Evolutionary conservation across 1,139 yeast genomes (phyloP).

Genomic region (Debaryomyces singareniensis): DNA sequence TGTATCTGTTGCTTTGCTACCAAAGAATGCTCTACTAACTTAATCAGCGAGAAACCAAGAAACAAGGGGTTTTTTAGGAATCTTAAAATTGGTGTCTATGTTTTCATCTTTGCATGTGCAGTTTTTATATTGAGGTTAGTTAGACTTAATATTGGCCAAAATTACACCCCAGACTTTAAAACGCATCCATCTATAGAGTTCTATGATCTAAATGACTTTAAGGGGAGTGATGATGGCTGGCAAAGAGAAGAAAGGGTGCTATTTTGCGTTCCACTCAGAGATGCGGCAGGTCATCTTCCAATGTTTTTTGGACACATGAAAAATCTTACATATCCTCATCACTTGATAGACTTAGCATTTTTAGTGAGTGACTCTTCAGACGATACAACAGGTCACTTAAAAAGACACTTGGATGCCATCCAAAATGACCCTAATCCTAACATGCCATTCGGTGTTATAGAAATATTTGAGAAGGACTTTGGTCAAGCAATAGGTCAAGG

Average conservation of each 20-base stretch:
- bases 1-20: too few relatives aligned
- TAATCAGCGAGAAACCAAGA: too few relatives aligned
- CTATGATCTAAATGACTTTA: conserved; percentile 40
- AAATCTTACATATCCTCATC: conserved; percentile 53
- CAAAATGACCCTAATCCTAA: conserved; percentile 36
- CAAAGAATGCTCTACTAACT: too few relatives aligned
- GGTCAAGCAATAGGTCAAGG: conserved; percentile 50
- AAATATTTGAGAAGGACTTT: conserved; percentile 47
- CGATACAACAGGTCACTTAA: conserved; percentile 47
- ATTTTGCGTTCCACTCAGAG: conserved; percentile 55
- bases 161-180: conserved; percentile 19
- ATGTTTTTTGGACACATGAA: conserved; percentile 55
- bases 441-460: conserved; percentile 50
- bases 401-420: conserved; percentile 33
- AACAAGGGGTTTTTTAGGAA: too few relatives aligned
- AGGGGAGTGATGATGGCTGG: conserved; percentile 48
- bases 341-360: conserved; percentile 51
- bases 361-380: conserved; percentile 54
- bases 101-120: too few relatives aligned
- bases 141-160: neutral
- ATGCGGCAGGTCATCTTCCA: conserved; percentile 57
- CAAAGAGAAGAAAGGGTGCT: conserved; percentile 47
- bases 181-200: conserved; percentile 24
- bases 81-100: too few relatives aligned
- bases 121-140: too few relatives aligned